phyloP scores from a whole-genome alignment of 108 stramenopile species.

The Skeletonema tropicum region DNA sequence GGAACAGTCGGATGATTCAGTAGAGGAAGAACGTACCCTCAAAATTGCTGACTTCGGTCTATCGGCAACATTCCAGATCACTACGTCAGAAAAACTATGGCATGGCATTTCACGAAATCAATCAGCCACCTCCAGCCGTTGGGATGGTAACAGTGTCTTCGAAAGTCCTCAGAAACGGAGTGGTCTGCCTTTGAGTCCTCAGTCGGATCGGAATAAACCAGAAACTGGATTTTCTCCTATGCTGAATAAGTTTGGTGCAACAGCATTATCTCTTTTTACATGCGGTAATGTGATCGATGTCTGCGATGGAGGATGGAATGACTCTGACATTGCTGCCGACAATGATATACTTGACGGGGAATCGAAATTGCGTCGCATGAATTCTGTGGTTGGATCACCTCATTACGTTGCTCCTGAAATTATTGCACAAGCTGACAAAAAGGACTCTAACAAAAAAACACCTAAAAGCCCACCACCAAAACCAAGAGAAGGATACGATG shows the following conservation, averaged over 20 bases:
- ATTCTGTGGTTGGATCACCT: constrained; percentile 89
- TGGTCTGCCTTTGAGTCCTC: constrained; percentile 32
- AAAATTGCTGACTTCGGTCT: constrained; percentile 97
- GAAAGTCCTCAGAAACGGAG: constrained; percentile 5
- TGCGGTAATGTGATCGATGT: constrained; percentile 69
- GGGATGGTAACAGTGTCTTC: constrained; percentile 32
- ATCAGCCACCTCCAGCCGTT: constrained; percentile 21
- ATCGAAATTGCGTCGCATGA: constrained; percentile 73
- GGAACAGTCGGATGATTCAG: constrained; percentile 18
- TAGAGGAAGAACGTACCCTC: constrained; percentile 63
- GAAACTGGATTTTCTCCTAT: constrained; percentile 27
- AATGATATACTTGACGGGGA: constrained; percentile 5
- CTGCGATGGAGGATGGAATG: constrained; percentile 27
- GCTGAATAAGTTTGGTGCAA: constrained; percentile 46
- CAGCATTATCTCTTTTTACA: constrained; percentile 71
- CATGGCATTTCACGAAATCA: constrained; percentile 14
- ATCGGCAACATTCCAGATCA: constrained; percentile 72
- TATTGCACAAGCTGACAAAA: constrained; percentile 73
- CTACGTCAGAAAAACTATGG: constrained; percentile 2
- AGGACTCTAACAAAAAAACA: not conserved
- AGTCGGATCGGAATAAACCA: constrained; percentile 16
- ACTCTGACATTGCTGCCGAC: constrained; percentile 27
- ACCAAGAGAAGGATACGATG: constrained; percentile 76
- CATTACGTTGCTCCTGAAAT: constrained; percentile 95
- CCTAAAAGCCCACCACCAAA: constrained; percentile 31